phyloP scores from a whole-genome alignment of 1,284 basidiomycete genomes.

The Jaminaea rosea region DNA sequence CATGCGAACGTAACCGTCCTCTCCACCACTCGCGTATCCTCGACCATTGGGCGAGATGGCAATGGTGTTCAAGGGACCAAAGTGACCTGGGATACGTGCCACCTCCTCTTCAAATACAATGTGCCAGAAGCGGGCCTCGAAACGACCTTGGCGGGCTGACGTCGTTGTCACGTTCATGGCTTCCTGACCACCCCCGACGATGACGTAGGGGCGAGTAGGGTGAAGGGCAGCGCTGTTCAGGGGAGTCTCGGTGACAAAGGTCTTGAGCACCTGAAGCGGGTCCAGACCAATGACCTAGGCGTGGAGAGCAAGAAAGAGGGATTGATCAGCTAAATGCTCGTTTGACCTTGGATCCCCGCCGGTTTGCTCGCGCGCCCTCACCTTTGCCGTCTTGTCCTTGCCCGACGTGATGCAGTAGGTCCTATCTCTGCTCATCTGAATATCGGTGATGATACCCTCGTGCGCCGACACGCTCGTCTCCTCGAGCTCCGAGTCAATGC shows the following conservation, averaged over 20 bases:
- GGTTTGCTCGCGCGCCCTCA: conserved; percentile 51
- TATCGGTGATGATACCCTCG: conserved; percentile 58
- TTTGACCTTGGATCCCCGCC: background rate
- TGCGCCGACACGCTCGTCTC: conserved; percentile 56
- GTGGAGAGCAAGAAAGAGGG: background rate
- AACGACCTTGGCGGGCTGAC: conserved; percentile 83
- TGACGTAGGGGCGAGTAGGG: conserved; percentile 66
- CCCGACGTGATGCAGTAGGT: conserved; percentile 92
- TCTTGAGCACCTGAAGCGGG: conserved; percentile 82
- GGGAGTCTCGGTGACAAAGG: conserved; percentile 84
- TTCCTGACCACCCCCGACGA: conserved; percentile 87
- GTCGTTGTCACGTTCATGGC: conserved; percentile 97
- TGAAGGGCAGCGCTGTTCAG: conserved; percentile 87
- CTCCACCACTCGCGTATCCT: conserved; percentile 85
- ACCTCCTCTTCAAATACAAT: conserved; percentile 89
- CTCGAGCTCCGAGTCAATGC: conserved; percentile 70
- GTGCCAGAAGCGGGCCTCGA: conserved; percentile 98
- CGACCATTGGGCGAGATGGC: conserved; percentile 84
- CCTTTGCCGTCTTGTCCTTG: conserved; percentile 92
- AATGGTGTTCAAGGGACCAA: conserved; percentile 96
- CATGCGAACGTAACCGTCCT: conserved; percentile 67
- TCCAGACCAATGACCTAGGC: conserved; percentile 77
- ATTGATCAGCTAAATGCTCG: conserved; percentile 1
- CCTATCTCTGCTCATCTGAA: conserved; percentile 80
- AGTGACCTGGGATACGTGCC: conserved; percentile 65